A percentile compares a stretch with the other conserved stretches of the same genome.
These are phyloP conservation scores for Apiospora koreana DNA, from an alignment of 2,329 filamentous ascomycete genomes.

Conservation along the genomic window DNA sequence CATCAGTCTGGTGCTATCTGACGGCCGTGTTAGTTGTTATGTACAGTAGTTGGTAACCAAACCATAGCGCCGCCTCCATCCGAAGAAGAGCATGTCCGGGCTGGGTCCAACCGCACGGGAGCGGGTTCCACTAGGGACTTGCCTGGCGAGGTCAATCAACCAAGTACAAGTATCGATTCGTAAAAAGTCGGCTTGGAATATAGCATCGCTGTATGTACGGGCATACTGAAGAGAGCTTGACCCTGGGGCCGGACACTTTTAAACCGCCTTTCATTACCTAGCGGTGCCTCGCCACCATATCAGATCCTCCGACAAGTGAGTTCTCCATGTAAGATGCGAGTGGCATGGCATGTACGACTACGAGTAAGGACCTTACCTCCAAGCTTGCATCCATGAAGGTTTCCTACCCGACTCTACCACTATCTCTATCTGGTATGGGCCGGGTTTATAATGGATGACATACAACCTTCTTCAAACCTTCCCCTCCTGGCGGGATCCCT, in stretches of 20 bases:
- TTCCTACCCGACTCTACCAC: not conserved
- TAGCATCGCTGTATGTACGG: too few relatives aligned
- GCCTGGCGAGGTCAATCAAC: too few relatives aligned
- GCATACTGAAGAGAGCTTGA: too few relatives aligned
- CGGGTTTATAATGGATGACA: conserved; percentile 3
- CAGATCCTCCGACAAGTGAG: not conserved
- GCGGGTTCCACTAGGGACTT: too few relatives aligned
- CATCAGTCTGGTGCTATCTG: not conserved
- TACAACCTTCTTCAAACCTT: conserved; percentile 8
- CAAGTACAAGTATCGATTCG: not conserved
- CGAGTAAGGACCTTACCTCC: not conserved
- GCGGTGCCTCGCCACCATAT: not conserved
- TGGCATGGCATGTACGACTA: not conserved
- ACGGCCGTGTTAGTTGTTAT: not conserved
- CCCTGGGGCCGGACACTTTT: not conserved
- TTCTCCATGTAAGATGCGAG: not conserved
- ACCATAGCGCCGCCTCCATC: not conserved
- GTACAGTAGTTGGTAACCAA: not conserved
- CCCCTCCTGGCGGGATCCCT: not conserved
- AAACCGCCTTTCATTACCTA: not conserved
- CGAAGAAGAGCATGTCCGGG: not conserved
- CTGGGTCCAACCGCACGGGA: not conserved
- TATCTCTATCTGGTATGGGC: not conserved
- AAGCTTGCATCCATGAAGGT: not conserved
- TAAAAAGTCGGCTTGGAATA: not conserved